A percentile compares a stretch with the other conserved stretches of the same genome.
These are phyloP conservation scores for Penicillium capsulatum DNA, from an alignment of 2,329 filamentous ascomycete species.

Conservation along the genomic window DNA sequence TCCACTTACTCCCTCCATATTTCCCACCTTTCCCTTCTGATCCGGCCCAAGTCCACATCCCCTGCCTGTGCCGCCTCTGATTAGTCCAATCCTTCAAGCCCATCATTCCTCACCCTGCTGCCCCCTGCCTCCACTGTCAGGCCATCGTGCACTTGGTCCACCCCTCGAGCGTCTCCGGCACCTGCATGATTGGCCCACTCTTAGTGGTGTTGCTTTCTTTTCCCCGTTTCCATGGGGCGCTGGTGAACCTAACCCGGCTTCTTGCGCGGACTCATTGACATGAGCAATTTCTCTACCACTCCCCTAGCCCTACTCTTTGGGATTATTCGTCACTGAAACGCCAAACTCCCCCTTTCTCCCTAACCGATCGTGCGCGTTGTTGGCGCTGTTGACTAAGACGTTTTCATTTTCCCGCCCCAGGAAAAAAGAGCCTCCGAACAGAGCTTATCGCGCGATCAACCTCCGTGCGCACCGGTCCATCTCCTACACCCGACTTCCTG, in stretches of 20 bases:
- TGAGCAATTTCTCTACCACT: constrained; percentile 3
- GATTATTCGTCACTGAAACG: neutral
- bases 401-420: constrained; percentile 9
- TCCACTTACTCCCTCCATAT: constrained; percentile 7
- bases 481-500: neutral
- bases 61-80: constrained; percentile 10
- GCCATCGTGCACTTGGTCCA: constrained; percentile 30
- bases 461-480: constrained; percentile 4
- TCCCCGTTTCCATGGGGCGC: constrained; percentile 13
- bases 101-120: constrained; percentile 17
- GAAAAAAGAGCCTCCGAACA: constrained; percentile 19
- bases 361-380: neutral
- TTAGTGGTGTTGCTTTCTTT: constrained; percentile 20
- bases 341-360: no score
- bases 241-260: constrained; percentile 14
- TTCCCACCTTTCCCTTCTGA: constrained; percentile 19
- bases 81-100: constrained; percentile 16
- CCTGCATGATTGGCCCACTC: constrained; percentile 30
- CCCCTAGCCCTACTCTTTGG: neutral
- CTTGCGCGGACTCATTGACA: constrained; percentile 1
- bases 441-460: constrained; percentile 22
- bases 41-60: constrained; percentile 17
- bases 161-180: constrained; percentile 21
- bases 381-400: constrained; percentile 14
- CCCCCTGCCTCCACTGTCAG: constrained; percentile 24